Conservation (phyloP, 306 rosid species). For the Lagenaria siceraria region DNA sequence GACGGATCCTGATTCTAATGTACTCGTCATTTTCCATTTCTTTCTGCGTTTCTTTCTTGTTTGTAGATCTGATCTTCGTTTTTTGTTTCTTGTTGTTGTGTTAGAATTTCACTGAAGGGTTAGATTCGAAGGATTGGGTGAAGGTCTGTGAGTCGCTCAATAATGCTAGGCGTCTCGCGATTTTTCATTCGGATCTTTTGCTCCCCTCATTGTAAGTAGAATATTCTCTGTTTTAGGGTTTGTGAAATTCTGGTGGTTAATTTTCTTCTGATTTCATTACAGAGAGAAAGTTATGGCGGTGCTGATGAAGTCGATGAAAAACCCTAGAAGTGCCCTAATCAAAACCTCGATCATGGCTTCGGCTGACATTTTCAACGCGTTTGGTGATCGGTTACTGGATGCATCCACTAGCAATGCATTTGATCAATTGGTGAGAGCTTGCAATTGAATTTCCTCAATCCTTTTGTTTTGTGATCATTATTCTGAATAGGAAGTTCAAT, state of each 20-base stretch:
- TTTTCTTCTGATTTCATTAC: background rate
- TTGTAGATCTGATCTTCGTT: background rate
- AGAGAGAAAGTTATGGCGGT: slow-evolving; percentile 60
- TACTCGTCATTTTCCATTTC: slow-evolving; percentile 26
- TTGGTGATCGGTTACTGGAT: slow-evolving; percentile 60
- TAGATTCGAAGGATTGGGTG: slow-evolving; percentile 69
- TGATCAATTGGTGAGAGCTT: slow-evolving; percentile 54
- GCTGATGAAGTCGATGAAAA: slow-evolving; percentile 73
- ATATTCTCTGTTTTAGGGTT: background rate
- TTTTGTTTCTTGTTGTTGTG: background rate
- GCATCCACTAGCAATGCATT: slow-evolving; percentile 42
- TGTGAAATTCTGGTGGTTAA: background rate
- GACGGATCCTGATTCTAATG: slow-evolving; percentile 48
- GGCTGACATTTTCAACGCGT: slow-evolving; percentile 59
- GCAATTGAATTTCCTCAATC: background rate
- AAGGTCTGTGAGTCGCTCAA: slow-evolving; percentile 69
- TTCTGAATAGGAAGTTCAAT: background rate
- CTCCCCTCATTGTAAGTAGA: slow-evolving; percentile 35
- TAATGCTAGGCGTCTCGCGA: slow-evolving; percentile 53
- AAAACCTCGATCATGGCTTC: slow-evolving; percentile 97
- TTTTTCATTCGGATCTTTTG: slow-evolving; percentile 45
- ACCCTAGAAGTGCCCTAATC: slow-evolving; percentile 82
- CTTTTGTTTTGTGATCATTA: background rate
- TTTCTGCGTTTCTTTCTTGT: background rate
- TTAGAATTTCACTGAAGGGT: slow-evolving; percentile 50